Percentiles rank a stretch among this genome's conserved stretches.
phyloP scores from a whole-genome alignment of 139 green algal genomes.

The Auxenochlorella pyrenoidosa region DNA sequence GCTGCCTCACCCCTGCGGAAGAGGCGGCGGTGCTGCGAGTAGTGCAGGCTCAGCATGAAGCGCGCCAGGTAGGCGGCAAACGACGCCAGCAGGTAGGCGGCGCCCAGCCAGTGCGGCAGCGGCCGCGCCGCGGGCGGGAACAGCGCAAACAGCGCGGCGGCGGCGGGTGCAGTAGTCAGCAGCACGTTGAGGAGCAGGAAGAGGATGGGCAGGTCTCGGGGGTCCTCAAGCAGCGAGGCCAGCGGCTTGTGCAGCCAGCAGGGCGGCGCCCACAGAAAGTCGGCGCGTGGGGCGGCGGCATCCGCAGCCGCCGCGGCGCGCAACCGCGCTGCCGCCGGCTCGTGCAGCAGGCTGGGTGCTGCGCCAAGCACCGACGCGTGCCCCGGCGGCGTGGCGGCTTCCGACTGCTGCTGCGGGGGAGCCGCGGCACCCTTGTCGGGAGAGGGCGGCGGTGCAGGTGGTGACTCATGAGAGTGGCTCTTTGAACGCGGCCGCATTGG shows the following conservation, averaged over 20 bases:
- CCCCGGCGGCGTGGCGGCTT: too few species aligned
- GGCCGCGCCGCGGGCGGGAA: not conserved
- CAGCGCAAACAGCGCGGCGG: constrained; percentile 16
- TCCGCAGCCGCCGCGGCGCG: constrained; percentile 3
- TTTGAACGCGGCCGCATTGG: too few species aligned
- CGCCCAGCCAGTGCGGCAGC: constrained; percentile 50
- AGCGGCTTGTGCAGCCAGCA: not conserved
- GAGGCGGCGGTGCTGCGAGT: constrained; percentile 72
- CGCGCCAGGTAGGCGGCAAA: constrained; percentile 79
- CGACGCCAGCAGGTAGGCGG: constrained; percentile 60
- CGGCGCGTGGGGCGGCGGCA: not conserved
- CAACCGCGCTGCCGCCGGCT: not conserved
- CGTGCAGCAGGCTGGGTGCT: constrained; percentile 16
- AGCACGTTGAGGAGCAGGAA: constrained; percentile 58
- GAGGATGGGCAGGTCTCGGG: constrained; percentile 55
- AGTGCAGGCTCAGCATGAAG: constrained; percentile 84
- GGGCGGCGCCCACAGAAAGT: constrained; percentile 19
- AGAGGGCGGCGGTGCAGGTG: too few species aligned
- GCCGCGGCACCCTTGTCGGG: too few species aligned
- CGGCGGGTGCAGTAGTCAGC: constrained; percentile 25
- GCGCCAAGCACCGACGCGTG: too few species aligned
- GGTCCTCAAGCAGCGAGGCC: constrained; percentile 49
- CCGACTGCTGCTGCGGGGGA: too few species aligned
- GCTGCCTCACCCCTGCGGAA: constrained; percentile 58
- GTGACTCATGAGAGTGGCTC: too few species aligned